Evolutionary conservation across 169 alveolate genomes (phyloP).

Genomic region (Plasmodium gallinaceum): DNA sequence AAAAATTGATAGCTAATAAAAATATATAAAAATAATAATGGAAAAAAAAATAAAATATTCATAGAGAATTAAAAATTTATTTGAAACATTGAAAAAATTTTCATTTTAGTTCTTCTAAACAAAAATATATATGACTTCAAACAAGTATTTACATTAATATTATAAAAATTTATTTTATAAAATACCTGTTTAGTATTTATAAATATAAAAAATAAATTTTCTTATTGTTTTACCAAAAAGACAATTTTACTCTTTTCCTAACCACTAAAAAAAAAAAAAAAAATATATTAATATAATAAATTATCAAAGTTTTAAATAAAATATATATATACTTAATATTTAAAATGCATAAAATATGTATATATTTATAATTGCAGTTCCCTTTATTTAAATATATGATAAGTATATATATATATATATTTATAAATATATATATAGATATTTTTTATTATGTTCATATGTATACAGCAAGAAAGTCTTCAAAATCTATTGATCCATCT

Average conservation of each 20-base stretch:
- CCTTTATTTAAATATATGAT: not conserved
- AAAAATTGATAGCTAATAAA: too few species aligned
- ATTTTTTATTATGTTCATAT: not conserved
- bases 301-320: not conserved
- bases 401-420: not conserved
- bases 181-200: too few species aligned
- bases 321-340: not conserved
- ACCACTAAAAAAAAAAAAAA: conserved; percentile 50
- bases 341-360: not conserved
- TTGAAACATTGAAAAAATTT: too few species aligned
- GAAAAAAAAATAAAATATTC: too few species aligned
- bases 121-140: too few species aligned
- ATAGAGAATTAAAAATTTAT: too few species aligned
- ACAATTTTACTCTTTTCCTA: conserved; percentile 34
- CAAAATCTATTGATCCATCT: conserved; percentile 73
- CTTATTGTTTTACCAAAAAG: not conserved
- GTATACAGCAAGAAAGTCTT: conserved; percentile 55
- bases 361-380: not conserved
- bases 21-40: too few species aligned
- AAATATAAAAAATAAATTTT: too few species aligned
- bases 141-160: too few species aligned
- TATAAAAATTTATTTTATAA: too few species aligned
- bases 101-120: too few species aligned
- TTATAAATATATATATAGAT: not conserved
- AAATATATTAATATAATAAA: not conserved